Evolutionary conservation across 2,329 filamentous ascomycete species (phyloP).

Genomic region (Colletotrichum spaethianum): DNA sequence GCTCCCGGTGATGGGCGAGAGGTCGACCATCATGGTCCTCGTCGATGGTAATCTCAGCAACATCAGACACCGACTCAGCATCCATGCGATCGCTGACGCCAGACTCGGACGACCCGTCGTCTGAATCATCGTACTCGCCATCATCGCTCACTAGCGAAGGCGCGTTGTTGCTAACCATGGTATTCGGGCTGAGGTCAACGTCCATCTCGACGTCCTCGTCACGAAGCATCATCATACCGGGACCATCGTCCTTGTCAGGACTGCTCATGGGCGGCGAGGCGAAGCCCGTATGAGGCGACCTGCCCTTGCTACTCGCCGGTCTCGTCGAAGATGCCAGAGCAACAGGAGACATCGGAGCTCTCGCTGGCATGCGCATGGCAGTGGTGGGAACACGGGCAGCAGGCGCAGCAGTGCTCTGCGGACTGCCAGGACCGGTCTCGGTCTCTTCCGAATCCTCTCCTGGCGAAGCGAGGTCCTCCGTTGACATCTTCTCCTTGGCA

Average conservation of each 20-base stretch:
- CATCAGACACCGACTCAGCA: slow-evolving; percentile 71
- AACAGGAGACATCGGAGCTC: slow-evolving; percentile 68
- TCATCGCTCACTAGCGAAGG: slow-evolving; percentile 86
- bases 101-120: slow-evolving; percentile 73
- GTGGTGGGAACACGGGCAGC: slow-evolving; percentile 44
- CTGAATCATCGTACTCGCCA: slow-evolving; percentile 82
- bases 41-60: slow-evolving; percentile 74
- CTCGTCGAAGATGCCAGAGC: slow-evolving; percentile 57
- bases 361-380: slow-evolving; percentile 72
- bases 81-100: slow-evolving; percentile 71
- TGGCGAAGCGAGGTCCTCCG: slow-evolving; percentile 64
- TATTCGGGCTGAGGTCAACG: slow-evolving; percentile 77
- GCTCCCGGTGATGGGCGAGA: slow-evolving; percentile 59
- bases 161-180: slow-evolving; percentile 80
- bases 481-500: slow-evolving; percentile 67
- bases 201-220: slow-evolving; percentile 70
- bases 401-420: slow-evolving; percentile 48
- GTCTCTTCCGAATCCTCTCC: slow-evolving; percentile 70
- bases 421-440: slow-evolving; percentile 51
- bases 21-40: slow-evolving; percentile 66
- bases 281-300: slow-evolving; percentile 56
- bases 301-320: slow-evolving; percentile 72
- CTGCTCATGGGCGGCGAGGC: slow-evolving; percentile 51
- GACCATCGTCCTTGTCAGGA: slow-evolving; percentile 44
- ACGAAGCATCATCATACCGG: slow-evolving; percentile 52